Conservation (phyloP, 2,329 filamentous ascomycete genomes). For the Aureobasidium leucospermi region DNA sequence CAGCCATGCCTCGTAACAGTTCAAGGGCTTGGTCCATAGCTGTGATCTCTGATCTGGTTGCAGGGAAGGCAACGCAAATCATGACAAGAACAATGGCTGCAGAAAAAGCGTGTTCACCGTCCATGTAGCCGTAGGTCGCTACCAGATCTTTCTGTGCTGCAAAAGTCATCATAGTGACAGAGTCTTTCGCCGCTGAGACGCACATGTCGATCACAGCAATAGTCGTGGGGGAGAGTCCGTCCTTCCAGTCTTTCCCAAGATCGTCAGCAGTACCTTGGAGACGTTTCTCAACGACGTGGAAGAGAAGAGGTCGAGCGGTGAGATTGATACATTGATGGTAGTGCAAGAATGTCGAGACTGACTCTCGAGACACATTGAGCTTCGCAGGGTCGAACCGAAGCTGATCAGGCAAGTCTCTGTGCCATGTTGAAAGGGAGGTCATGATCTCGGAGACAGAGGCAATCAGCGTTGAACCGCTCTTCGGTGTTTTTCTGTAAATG, state of each 20-base stretch:
- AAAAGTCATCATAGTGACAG: slow-evolving; percentile 42
- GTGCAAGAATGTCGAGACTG: slow-evolving; percentile 46
- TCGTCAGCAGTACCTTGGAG: slow-evolving; percentile 30
- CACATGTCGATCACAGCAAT: slow-evolving; percentile 47
- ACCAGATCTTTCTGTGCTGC: slow-evolving; percentile 45
- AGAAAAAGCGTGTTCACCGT: slow-evolving; percentile 50
- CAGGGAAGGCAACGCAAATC: slow-evolving; percentile 47
- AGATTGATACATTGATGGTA: slow-evolving; percentile 54
- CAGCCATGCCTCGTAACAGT: slow-evolving; percentile 45
- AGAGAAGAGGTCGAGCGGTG: slow-evolving; percentile 47
- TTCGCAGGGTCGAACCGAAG: slow-evolving; percentile 25
- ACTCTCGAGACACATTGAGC: slow-evolving; percentile 39
- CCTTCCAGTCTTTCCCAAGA: slow-evolving; percentile 35
- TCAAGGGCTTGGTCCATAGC: slow-evolving; percentile 42
- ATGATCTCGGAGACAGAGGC: slow-evolving; percentile 46
- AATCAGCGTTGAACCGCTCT: slow-evolving; percentile 42
- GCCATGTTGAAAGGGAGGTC: slow-evolving; percentile 43
- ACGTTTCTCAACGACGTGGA: slow-evolving; percentile 46
- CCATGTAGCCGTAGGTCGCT: slow-evolving; percentile 52
- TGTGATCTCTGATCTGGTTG: slow-evolving; percentile 33
- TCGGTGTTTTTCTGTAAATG: slow-evolving; percentile 44
- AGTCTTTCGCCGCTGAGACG: slow-evolving; percentile 43
- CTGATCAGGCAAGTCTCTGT: slow-evolving; percentile 40
- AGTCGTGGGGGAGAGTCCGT: slow-evolving; percentile 42
- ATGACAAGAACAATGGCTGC: slow-evolving; percentile 49